Conservation (phyloP, 75 land plant genomes). For the Picea sitchensis region DNA sequence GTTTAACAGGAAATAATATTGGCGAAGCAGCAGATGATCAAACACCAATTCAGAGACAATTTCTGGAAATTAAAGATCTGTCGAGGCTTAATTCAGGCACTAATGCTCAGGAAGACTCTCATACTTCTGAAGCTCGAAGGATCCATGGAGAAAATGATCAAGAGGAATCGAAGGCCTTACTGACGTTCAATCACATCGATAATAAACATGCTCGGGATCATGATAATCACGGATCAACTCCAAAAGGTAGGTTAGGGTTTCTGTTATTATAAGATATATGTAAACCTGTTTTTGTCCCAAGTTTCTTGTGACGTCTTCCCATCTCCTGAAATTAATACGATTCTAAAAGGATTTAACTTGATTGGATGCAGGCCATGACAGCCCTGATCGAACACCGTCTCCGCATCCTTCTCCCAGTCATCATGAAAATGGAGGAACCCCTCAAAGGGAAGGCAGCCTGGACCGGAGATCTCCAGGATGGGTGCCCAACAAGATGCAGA, state of each 20-base stretch:
- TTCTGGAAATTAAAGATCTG: not conserved
- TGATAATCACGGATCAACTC: not conserved
- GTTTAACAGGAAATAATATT: not conserved
- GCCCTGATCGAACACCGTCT: not conserved
- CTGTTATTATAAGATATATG: too few relatives aligned
- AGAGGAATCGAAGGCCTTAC: not conserved
- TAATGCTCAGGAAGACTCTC: constrained; percentile 1
- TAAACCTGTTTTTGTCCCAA: too few relatives aligned
- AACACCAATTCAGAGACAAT: not conserved
- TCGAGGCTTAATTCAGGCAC: not conserved
- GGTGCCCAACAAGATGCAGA: constrained; percentile 11
- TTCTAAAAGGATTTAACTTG: not conserved
- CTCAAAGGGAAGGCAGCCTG: not conserved
- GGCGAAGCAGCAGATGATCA: not conserved
- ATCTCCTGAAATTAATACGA: too few relatives aligned
- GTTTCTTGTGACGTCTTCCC: too few relatives aligned
- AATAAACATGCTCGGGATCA: not conserved
- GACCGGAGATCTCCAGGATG: not conserved
- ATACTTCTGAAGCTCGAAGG: not conserved
- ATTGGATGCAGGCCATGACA: constrained; percentile 6
- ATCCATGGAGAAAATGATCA: not conserved
- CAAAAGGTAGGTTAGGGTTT: not conserved
- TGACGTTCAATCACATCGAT: not conserved
- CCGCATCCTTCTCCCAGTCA: not conserved
- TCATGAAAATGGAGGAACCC: constrained; percentile 7